These are phyloP conservation scores for Annulohypoxylon nitens DNA, from an alignment of 495 filamentous ascomycete genomes.

Conservation along the genomic window DNA sequence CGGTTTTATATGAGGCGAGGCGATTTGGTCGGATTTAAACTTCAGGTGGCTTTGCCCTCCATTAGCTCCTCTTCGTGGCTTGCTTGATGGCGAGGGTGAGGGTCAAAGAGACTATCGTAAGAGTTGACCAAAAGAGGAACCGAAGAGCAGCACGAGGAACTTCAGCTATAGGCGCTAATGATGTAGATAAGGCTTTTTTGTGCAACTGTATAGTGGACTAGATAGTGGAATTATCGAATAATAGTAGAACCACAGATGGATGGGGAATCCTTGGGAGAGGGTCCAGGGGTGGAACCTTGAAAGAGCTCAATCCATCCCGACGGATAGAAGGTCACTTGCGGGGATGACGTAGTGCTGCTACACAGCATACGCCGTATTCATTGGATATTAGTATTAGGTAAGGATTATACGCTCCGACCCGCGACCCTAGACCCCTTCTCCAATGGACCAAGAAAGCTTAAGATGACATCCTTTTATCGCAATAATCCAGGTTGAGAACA, in stretches of 20 bases:
- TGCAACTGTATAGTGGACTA: background rate
- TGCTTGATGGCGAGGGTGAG: background rate
- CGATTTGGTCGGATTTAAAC: background rate
- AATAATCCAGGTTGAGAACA: background rate
- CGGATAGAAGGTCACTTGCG: background rate
- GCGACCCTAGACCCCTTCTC: background rate
- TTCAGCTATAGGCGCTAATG: constrained; percentile 22
- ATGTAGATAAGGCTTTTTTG: background rate
- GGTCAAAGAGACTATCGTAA: background rate
- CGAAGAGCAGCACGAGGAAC: background rate
- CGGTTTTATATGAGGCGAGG: background rate
- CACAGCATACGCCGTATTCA: background rate
- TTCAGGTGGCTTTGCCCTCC: background rate
- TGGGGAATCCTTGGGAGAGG: background rate
- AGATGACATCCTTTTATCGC: constrained; percentile 26
- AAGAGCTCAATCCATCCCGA: background rate
- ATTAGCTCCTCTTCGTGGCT: background rate
- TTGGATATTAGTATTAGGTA: background rate
- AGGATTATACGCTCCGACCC: constrained; percentile 1
- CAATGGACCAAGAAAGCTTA: constrained; percentile 33
- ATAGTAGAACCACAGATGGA: background rate
- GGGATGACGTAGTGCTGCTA: constrained; percentile 7
- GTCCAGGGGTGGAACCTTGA: background rate
- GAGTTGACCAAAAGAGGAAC: constrained; percentile 9
- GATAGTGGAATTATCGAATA: background rate